Base-by-base conservation (phyloP, 768 basidiomycete species). In the Naganishia vishniacii region DNA sequence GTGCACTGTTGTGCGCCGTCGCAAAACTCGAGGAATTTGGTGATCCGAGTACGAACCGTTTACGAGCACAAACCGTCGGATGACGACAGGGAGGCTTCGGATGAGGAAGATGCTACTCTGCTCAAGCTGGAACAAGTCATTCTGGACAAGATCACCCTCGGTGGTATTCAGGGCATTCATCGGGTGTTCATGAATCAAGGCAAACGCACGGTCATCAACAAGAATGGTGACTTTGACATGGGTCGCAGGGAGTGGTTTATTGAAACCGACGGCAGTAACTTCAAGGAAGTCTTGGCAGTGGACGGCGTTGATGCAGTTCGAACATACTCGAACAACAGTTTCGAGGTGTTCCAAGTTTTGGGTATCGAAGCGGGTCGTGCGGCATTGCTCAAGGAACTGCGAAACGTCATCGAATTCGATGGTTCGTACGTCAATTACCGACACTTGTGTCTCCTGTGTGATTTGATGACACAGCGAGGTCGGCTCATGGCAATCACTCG, bases 361-460 rank as follows among this genome's bases (percentile, higher is more conserved):
- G 95, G 95, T 69, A 95, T 99, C 72, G 95, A 99, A 77, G 95
- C 92, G 20, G 92, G 93, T 16, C 86, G 94, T 6, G 91, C 86
- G 16, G 91, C 93, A 8, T 87, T 99, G 71, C 85, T 95, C 83
- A 89, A 83, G 80, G 95, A 99, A 77, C 79, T 99, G 48, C 87
- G 94, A 67, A 84, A 86, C 62, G 95, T 98, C 75, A 95, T 99
- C 79, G 93, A 97, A 79, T 97, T 98, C 80, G 94, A 97, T 73
- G 94, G 94, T 82, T 97, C 94, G 18, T 95, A 97, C 72, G 95
- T 99, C 82, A 98, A 99, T 79, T 98, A 93, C 78, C 86, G 95
- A 61, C 95, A 99, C 78, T 83, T 98, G 51, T 89, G 91, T 1
- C 81, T 99, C n/a, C 84, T 99, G 28, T 93, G 91, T 78, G 94